phyloP scores from a whole-genome alignment of 108 stramenopile genomes.

The Skeletonema marinoi region DNA sequence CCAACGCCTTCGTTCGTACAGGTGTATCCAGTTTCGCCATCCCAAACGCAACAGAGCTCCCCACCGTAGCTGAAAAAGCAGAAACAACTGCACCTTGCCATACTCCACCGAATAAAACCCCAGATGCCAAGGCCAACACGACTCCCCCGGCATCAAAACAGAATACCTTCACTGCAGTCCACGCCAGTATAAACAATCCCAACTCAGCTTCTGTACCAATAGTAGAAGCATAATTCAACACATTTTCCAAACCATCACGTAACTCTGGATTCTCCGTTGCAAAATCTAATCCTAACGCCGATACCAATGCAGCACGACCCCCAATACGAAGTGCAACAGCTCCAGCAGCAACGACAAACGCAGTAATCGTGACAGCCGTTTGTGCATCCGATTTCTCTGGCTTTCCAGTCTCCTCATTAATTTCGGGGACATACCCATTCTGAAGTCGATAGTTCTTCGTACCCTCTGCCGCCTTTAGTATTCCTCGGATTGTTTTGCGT shows the following conservation, averaged over 20 bases:
- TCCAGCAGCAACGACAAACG: conserved; percentile 85
- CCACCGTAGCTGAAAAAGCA: conserved; percentile 83
- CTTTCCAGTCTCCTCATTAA: conserved; percentile 62
- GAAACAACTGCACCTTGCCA: conserved; percentile 82
- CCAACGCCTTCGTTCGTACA: conserved; percentile 73
- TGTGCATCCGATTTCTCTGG: conserved; percentile 70
- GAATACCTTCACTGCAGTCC: conserved; percentile 80
- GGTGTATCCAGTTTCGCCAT: conserved; percentile 81
- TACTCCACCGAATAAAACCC: conserved; percentile 92
- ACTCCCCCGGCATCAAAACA: conserved; percentile 87
- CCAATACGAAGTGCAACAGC: conserved; percentile 85
- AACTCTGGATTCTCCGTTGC: conserved; percentile 83
- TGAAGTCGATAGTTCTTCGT: conserved; percentile 54
- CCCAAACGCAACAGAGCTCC: conserved; percentile 85
- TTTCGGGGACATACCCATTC: conserved; percentile 56
- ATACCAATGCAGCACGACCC: conserved; percentile 84
- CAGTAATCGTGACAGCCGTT: conserved; percentile 73
- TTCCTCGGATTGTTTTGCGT: conserved; percentile 62
- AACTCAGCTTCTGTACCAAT: conserved; percentile 60
- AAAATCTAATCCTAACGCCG: conserved; percentile 87
- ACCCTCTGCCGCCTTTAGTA: conserved; percentile 63
- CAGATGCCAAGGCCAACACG: conserved; percentile 81
- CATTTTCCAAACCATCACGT: conserved; percentile 62
- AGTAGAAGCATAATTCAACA: conserved; percentile 62
- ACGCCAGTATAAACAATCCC: conserved; percentile 62